These are phyloP conservation scores for Astragalus membranaceus DNA, from an alignment of 306 rosid genomes.

Conservation along the genomic window DNA sequence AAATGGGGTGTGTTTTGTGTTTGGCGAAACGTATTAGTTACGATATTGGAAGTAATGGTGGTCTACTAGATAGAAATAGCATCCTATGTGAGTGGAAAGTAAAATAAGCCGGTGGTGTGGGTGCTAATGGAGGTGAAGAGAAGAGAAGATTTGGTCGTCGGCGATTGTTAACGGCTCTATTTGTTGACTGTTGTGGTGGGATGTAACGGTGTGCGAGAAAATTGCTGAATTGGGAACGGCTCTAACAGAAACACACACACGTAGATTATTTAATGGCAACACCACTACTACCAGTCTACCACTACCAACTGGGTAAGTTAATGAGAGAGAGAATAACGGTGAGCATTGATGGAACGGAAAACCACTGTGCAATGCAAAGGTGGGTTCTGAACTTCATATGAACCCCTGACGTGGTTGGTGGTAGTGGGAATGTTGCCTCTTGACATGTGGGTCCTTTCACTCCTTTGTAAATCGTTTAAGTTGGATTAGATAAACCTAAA, in stretches of 20 bases:
- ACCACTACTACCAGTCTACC: no score
- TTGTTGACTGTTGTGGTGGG: background rate
- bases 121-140: background rate
- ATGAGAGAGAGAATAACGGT: background rate
- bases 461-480: no score
- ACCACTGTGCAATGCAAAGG: no score
- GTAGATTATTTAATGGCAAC: background rate
- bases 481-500: no score
- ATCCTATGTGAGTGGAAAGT: no score
- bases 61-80: background rate
- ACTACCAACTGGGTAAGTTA: no score
- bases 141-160: background rate
- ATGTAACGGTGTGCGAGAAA: constrained; percentile 8
- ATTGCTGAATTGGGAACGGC: background rate
- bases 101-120: background rate
- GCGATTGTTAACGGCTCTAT: constrained; percentile 27
- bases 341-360: no score
- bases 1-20: background rate
- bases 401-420: no score
- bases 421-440: no score
- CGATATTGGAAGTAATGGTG: background rate
- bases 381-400: no score
- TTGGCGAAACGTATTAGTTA: background rate
- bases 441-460: no score
- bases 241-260: background rate